phyloP scores from a whole-genome alignment of 495 filamentous ascomycete species.

The Terfezia boudieri region DNA sequence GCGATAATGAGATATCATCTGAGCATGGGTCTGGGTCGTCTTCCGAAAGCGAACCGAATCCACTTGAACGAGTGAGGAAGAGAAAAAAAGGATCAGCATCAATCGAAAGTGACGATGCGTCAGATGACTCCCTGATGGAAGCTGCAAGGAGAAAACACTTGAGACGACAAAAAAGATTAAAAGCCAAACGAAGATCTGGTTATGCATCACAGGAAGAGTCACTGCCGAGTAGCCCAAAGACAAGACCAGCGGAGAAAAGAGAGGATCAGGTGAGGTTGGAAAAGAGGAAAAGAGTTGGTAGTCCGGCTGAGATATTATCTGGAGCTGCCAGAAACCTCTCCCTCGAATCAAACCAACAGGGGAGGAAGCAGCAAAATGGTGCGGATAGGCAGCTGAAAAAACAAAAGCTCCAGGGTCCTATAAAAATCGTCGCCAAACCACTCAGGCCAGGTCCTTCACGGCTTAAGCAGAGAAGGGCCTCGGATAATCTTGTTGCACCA shows the following conservation, averaged over 20 bases:
- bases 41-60: no score
- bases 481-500: not conserved
- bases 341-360: not conserved
- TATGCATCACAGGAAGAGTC: not conserved
- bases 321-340: not conserved
- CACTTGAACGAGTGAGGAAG: not conserved
- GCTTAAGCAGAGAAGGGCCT: not conserved
- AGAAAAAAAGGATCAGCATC: not conserved
- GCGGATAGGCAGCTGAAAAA: no score
- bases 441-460: not conserved
- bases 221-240: not conserved
- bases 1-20: no score
- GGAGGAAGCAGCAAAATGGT: not conserved
- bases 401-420: no score
- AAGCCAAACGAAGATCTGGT: not conserved
- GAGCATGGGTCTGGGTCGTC: no score
- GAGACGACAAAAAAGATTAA: constrained; percentile 3
- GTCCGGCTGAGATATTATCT: not conserved
- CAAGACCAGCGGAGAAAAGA: not conserved
- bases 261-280: not conserved
- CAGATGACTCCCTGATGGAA: constrained; percentile 4
- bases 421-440: not conserved
- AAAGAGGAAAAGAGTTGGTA: not conserved
- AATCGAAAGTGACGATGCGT: constrained; percentile 4
- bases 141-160: constrained; percentile 7